Evolutionary conservation across 768 basidiomycete species (phyloP), one percentile per base, ranked within the genome.

Genomic region (Lactarius evosmus): DNA sequence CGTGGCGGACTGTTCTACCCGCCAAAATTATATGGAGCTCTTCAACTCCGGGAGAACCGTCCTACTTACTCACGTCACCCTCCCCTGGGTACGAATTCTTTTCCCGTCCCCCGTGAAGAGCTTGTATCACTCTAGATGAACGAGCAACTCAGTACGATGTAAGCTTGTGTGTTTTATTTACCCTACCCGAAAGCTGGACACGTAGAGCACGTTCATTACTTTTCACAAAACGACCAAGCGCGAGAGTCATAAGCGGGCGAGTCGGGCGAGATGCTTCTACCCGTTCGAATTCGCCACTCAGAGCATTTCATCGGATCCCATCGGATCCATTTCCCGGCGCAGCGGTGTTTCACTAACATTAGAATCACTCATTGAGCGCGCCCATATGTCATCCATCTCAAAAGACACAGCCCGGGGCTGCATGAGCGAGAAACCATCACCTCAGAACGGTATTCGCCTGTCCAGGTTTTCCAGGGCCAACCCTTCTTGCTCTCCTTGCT

Each of bases 51-150:
- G 11, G 22, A 51, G 36, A 49, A 59, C 9, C 29, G 32, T 32
- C 9, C 46, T 22, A 60, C 44, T 55, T 60, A 55, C 22, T 29
- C 53, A 46, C 34, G n/a, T n/a, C 53, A 30, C 34, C 27, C 22
- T 55, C 36, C 34, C 34, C 33, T 34, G 19, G 41, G 56, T 52
- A 58, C 40, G 29, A 17, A 41, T 63, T 14, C 29, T 22, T 40
- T 46, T 53, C 25, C 27, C 44, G 33, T 32, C n/a, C 27, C 44
- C 44, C 12, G n/a, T 32, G 30, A 40, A 60, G n/a, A 52, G 34
- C 22, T 17, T 34, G 57, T 38, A 33, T 44, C 51, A n/a, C 19
- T 58, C 29, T 19, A 36, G 41, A 32, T 25, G 50, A 46, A 34
- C 44, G 32, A 41, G 30, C 17, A 22, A 52, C 29, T 52, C 25